Base-by-base conservation (phyloP, 2,329 filamentous ascomycete genomes). In the Cladophialophora chaetospira region DNA sequence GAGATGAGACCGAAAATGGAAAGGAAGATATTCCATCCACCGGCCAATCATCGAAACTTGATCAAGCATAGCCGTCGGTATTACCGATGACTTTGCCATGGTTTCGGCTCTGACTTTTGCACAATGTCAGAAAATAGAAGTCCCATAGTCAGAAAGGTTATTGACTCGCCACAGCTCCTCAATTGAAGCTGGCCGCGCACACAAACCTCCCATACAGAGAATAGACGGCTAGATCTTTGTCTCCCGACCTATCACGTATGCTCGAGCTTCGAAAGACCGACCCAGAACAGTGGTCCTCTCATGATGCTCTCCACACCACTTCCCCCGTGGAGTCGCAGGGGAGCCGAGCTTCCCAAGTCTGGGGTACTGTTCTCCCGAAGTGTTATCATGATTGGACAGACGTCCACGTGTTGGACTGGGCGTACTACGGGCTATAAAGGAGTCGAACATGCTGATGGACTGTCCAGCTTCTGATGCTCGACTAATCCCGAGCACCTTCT, bases 301-400 rank as follows among this genome's bases (percentile, higher is more conserved):
- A 31, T 23, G 15, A 44, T 44, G 42, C 42, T 23, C 26, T 33
- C 31, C 23, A 19, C 44, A 47, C 44, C 29, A 15, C 17, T 15
- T 19, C 9, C n/a, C 28, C n/a, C 28, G 28, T 23, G 44, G 28
- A 33, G 44, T 13, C 1, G 11, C 8, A 19, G 1, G 44, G 15
- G 44, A 47, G 44, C 44, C 44, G 44, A 47, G 44, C 44, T 47
- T 15, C 33, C 44, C 29, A 19, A 47, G 44, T 47, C 44, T 9
- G 44, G 44, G 44, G 44, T 47, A 33, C n/a, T 35, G 13, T 13
- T 25, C 23, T 40, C 36, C 36, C n/a, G 6, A 4, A 40, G 36
- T 5, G 15, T 15, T 11, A 40, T 10, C 17, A 19, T 40, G 17
- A 11, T 23, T 23, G 44, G 3, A 5, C 33, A 8, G 13, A 15